Conservation (phyloP, 2,329 filamentous ascomycete genomes). For the Colletotrichum tamarilloi region DNA sequence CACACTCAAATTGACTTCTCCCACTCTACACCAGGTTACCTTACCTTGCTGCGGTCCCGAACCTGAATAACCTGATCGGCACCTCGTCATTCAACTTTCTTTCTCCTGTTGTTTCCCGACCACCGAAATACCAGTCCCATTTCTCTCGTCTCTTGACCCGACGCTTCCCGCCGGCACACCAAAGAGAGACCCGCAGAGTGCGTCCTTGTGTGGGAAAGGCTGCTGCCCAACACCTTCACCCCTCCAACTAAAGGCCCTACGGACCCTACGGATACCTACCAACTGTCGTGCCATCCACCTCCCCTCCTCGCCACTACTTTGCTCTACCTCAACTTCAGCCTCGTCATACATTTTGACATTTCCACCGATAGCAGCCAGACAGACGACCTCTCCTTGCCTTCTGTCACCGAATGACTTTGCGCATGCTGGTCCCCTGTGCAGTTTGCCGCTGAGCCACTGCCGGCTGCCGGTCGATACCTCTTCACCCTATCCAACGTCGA, state of each 20-base stretch:
- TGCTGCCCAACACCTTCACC: not conserved
- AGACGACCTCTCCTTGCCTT: not conserved
- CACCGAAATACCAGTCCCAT: not conserved
- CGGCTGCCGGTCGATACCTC: conserved; percentile 17
- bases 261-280: not conserved
- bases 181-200: not conserved
- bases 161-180: not conserved
- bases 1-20: not conserved
- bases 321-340: not conserved
- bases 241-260: not conserved
- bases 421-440: conserved; percentile 20
- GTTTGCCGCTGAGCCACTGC: conserved; percentile 32
- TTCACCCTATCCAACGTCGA: not conserved
- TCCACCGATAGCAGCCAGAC: not conserved
- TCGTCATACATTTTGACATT: not conserved
- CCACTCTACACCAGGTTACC: not conserved
- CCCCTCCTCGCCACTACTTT: not conserved
- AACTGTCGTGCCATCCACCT: conserved; percentile 1
- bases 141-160: not conserved
- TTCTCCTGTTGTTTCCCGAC: not conserved
- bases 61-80: conserved; percentile 12
- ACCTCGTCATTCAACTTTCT: conserved; percentile 6
- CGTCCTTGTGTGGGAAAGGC: not conserved
- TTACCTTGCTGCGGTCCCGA: not conserved
- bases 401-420: conserved; percentile 24